Evolutionary conservation across 2,329 filamentous ascomycete genomes (phyloP).

Genomic region (Colletotrichum somersetense): DNA sequence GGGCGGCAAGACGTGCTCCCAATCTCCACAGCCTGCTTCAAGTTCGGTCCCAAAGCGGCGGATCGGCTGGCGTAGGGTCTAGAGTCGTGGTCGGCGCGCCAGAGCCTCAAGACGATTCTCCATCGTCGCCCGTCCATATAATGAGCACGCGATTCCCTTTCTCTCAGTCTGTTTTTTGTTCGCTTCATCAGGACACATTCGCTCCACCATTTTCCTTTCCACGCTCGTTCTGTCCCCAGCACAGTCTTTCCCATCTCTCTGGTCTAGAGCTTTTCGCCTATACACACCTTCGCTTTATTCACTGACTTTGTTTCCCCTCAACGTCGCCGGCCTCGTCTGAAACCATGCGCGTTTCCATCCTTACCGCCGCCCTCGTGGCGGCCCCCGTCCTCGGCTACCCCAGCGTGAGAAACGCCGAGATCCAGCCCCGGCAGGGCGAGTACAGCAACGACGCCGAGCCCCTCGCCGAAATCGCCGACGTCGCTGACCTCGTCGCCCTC

Average conservation of each 20-base stretch:
- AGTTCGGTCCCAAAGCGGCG: neutral
- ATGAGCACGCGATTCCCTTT: slow-evolving; percentile 7
- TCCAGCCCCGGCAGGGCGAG: slow-evolving; percentile 34
- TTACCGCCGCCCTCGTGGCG: slow-evolving; percentile 37
- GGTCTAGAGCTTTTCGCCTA: neutral
- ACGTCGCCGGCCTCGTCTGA: slow-evolving; percentile 43
- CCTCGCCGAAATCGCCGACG: slow-evolving; percentile 14
- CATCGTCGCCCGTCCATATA: slow-evolving; percentile 22
- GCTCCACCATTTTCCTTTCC: neutral
- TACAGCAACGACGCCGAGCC: slow-evolving; percentile 4
- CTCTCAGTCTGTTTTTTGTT: neutral
- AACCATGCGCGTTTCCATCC: slow-evolving; percentile 30
- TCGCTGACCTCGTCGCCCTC: slow-evolving; percentile 55
- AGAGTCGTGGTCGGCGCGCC: neutral
- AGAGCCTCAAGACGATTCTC: neutral
- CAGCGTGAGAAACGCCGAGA: slow-evolving; percentile 40
- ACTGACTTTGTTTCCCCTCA: neutral
- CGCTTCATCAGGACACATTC: slow-evolving; percentile 16
- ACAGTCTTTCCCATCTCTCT: slow-evolving; percentile 19
- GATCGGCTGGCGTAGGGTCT: neutral
- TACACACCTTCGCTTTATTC: no score
- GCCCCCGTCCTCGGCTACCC: slow-evolving; percentile 37
- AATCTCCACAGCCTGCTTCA: slow-evolving; percentile 30
- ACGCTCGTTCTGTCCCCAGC: slow-evolving; percentile 1
- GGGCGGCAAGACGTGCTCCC: slow-evolving; percentile 1